These are phyloP conservation scores for Globisporangium viniferum DNA, from an alignment of 352 stramenopile genomes.

Conservation along the genomic window DNA sequence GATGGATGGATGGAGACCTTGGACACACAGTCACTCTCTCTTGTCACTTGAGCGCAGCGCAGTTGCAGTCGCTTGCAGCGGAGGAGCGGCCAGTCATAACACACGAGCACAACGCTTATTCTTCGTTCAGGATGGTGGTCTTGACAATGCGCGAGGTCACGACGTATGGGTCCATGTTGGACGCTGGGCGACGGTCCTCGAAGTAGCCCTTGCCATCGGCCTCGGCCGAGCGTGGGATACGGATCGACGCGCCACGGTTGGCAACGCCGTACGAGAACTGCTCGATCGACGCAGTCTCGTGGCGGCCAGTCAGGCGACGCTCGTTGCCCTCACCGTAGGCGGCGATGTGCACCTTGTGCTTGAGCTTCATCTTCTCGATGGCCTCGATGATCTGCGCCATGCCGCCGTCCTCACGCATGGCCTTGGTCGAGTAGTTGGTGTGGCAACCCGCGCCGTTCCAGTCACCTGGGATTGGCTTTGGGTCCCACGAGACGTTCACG, in stretches of 20 bases:
- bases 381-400: constrained; percentile 94
- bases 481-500: constrained; percentile 96
- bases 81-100: background rate
- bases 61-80: background rate
- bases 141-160: constrained; percentile 97
- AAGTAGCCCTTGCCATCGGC: constrained; percentile 91
- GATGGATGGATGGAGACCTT: background rate
- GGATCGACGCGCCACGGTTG: constrained; percentile 94
- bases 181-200: constrained; percentile 96
- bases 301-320: constrained; percentile 92
- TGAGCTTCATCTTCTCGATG: constrained; percentile 97
- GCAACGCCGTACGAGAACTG: constrained; percentile 97
- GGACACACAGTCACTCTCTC: background rate
- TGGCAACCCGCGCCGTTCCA: constrained; percentile 97
- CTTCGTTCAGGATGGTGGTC: constrained; percentile 90
- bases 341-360: constrained; percentile 97
- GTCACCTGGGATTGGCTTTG: constrained; percentile 97
- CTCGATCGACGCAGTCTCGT: constrained; percentile 96
- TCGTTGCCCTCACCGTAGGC: constrained; percentile 97
- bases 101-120: constrained; percentile 23
- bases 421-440: constrained; percentile 97
- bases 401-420: constrained; percentile 94
- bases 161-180: constrained; percentile 98
- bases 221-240: constrained; percentile 90
- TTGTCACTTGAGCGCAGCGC: background rate